Evolutionary conservation across 768 basidiomycete species (phyloP).

Genomic region (Trametopsis cervina): DNA sequence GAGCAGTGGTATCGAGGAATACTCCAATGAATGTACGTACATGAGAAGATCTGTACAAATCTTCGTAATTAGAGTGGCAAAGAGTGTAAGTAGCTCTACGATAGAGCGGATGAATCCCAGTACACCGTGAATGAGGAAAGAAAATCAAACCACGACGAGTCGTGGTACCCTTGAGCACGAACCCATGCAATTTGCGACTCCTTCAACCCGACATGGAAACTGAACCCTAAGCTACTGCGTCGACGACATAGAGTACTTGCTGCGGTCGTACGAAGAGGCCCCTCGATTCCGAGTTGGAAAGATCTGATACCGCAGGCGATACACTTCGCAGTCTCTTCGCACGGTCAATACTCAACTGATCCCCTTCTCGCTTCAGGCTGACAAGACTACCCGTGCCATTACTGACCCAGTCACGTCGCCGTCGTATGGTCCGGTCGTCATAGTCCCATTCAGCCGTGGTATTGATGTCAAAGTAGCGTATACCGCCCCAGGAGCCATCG

Average conservation of each 20-base stretch:
- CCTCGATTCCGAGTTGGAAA: slow-evolving; percentile 54
- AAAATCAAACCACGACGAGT: not conserved
- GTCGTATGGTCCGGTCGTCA: slow-evolving; percentile 36
- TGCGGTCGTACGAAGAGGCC: slow-evolving; percentile 82
- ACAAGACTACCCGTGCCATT: slow-evolving; percentile 28
- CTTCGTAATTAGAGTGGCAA: slow-evolving; percentile 6
- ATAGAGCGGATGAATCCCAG: slow-evolving; percentile 6
- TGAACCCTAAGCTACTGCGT: slow-evolving; percentile 60
- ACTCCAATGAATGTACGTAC: not conserved
- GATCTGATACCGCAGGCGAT: slow-evolving; percentile 56
- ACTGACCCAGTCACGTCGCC: slow-evolving; percentile 28
- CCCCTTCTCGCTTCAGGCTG: slow-evolving; percentile 50
- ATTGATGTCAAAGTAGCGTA: slow-evolving; percentile 79
- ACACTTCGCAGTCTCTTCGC: slow-evolving; percentile 59
- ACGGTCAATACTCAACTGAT: slow-evolving; percentile 38
- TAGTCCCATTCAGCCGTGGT: slow-evolving; percentile 59
- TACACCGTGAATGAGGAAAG: slow-evolving; percentile 1
- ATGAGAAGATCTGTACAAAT: not conserved
- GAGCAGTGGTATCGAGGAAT: not conserved
- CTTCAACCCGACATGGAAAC: not conserved
- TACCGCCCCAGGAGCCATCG: slow-evolving; percentile 76
- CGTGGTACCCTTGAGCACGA: slow-evolving; percentile 1
- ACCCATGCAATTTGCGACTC: not conserved
- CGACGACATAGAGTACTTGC: slow-evolving; percentile 82
- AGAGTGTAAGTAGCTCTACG: slow-evolving; percentile 9